These are phyloP conservation scores for Neurospora sp. DNA, from an alignment of 495 filamentous ascomycete genomes.

Conservation along the genomic window DNA sequence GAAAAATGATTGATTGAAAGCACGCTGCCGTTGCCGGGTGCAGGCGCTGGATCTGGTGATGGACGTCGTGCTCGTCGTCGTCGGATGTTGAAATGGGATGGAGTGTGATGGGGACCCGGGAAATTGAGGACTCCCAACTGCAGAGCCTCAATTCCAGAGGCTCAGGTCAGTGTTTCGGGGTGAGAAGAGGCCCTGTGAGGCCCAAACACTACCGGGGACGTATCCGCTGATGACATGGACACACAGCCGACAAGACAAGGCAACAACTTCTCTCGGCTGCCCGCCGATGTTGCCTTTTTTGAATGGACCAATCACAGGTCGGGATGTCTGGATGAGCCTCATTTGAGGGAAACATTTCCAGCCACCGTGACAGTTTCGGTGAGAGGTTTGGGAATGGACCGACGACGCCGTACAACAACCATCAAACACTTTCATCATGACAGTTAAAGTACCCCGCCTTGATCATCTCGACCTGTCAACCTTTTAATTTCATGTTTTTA, in stretches of 20 bases:
- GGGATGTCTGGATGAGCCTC: background rate
- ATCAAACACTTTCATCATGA: background rate
- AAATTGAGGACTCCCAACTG: background rate
- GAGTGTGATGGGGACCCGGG: background rate
- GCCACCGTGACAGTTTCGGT: background rate
- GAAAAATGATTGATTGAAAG: background rate
- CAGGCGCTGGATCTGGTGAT: background rate
- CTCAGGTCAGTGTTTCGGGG: background rate
- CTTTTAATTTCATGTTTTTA: background rate
- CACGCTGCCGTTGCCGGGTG: background rate
- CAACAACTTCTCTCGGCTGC: background rate
- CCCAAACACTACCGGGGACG: background rate
- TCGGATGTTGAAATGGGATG: background rate
- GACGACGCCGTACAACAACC: background rate
- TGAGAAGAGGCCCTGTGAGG: background rate
- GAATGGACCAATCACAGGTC: background rate
- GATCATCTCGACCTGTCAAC: background rate
- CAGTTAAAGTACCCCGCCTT: background rate
- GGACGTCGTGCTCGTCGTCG: background rate
- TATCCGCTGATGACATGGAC: background rate
- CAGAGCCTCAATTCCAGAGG: background rate
- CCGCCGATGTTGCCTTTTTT: background rate
- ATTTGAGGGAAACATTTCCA: too few relatives aligned
- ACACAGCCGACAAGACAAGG: background rate
- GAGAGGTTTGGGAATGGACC: background rate